phyloP scores from a whole-genome alignment of 805 yeast genomes.

The Metschnikowia chrysomelidarum region DNA sequence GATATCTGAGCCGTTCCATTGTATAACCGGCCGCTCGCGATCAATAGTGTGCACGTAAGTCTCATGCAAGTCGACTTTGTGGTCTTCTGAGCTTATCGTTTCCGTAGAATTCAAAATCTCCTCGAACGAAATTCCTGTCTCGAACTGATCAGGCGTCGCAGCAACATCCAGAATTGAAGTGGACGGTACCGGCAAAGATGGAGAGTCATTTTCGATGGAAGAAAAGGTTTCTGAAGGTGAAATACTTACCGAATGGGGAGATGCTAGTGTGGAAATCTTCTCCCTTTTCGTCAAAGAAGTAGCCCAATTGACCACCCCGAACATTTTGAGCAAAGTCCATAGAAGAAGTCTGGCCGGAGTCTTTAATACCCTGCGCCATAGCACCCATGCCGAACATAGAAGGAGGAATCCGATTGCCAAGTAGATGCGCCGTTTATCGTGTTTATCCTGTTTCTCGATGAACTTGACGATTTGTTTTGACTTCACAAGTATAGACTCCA shows the following conservation, averaged over 20 bases:
- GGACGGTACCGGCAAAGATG: too few species aligned
- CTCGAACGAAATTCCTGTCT: too few species aligned
- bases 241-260: too few species aligned
- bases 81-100: too few species aligned
- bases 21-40: slow-evolving; percentile 1
- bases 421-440: slow-evolving; percentile 49
- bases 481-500: slow-evolving; percentile 39
- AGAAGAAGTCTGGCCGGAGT: slow-evolving; percentile 43
- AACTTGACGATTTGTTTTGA: slow-evolving; percentile 48
- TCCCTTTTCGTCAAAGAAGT: slow-evolving; percentile 2
- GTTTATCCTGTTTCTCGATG: slow-evolving; percentile 51
- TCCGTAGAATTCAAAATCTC: too few species aligned
- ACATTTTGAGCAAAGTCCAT: slow-evolving; percentile 45
- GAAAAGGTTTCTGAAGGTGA: too few species aligned
- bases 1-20: slow-evolving; percentile 5
- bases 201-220: too few species aligned
- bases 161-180: too few species aligned
- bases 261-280: too few species aligned
- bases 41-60: slow-evolving; percentile 1
- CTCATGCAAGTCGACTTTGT: neutral
- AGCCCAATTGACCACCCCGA: slow-evolving; percentile 22
- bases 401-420: slow-evolving; percentile 45
- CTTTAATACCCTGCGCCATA: slow-evolving; percentile 48
- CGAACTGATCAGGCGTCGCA: too few species aligned
- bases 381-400: slow-evolving; percentile 46